These are phyloP conservation scores for Cardamine occulta DNA, from an alignment of 345 rosid species.

Conservation along the genomic window DNA sequence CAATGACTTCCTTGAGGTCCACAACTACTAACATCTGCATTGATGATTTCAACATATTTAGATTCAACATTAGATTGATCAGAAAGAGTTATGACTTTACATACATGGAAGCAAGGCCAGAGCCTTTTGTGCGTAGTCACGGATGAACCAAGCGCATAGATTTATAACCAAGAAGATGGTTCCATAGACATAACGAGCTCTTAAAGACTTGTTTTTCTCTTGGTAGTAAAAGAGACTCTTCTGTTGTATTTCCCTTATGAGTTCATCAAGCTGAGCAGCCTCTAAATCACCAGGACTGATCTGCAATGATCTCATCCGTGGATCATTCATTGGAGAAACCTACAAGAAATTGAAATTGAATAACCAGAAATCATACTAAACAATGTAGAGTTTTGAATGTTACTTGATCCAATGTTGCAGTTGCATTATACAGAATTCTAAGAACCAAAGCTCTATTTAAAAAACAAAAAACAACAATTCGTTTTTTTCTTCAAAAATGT, in stretches of 20 bases:
- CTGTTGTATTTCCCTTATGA: slow-evolving; percentile 37
- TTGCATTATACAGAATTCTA: not conserved
- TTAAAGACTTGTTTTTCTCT: slow-evolving; percentile 56
- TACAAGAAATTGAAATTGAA: not conserved
- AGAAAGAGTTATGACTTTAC: slow-evolving; percentile 49
- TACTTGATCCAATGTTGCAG: not conserved
- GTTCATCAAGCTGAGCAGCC: slow-evolving; percentile 39
- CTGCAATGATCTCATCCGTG: slow-evolving; percentile 22
- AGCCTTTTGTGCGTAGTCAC: slow-evolving; percentile 75
- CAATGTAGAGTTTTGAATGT: not conserved
- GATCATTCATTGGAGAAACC: slow-evolving; percentile 29
- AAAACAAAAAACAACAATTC: not conserved
- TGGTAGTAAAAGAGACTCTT: slow-evolving; percentile 39
- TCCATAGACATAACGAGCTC: slow-evolving; percentile 75
- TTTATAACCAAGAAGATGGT: slow-evolving; percentile 66
- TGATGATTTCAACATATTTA: not conserved
- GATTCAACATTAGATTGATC: slow-evolving; percentile 3
- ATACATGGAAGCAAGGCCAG: slow-evolving; percentile 59
- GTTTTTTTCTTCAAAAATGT: too few relatives aligned
- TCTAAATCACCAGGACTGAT: slow-evolving; percentile 45
- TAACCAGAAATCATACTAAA: not conserved
- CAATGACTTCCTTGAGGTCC: slow-evolving; percentile 65
- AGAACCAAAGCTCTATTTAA: not conserved
- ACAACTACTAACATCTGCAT: slow-evolving; percentile 71
- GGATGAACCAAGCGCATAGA: slow-evolving; percentile 81